Evolutionary conservation across 2,329 filamentous ascomycete species (phyloP), one percentile per base, ranked within the genome.

Genomic region (Leptographium procerum): DNA sequence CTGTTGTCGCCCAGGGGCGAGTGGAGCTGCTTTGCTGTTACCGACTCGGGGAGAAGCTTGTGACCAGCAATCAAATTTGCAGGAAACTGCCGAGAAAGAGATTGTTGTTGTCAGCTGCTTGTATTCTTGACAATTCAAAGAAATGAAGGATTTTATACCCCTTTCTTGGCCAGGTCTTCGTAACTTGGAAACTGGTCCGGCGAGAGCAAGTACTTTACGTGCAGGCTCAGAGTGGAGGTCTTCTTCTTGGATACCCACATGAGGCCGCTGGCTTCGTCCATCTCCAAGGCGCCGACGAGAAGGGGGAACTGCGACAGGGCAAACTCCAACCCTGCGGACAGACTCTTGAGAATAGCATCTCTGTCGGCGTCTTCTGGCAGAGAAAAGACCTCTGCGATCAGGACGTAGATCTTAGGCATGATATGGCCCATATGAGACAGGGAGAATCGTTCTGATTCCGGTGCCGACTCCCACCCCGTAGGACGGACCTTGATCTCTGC

Each of bases 331-430:
- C 59, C 59, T 1, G 50, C 43, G 2, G 11, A 4, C 40, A 61
- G 34, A 24, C 29, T 45, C 28, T 52, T 24, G 13, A 57, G 5
- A 13, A 61, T 45, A 2, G 54, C 34, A 10, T 28, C 54, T 5
- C 5, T 29, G 34, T 47, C 28, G 10, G 57, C 26, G 9, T 31
- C 45, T 0, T 34, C 50, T 2, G 57, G 50, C 54, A 61, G 54
- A 2, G 48, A 16, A 50, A 61, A 61, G 4, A 61, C 57, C 54
- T 61, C 59, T 22, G 57, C 40, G 4, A 61, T 28, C 43, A 61
- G 28, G 3, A 59, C 59, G 43, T 55, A 61, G 22, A 59, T 59
- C 57, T 61, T 61, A 50, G 59, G 59, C 59, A 61, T 59, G 16
- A 59, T 48, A 26, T 61, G 59, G 48, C 53, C 43, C 45, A 61